These are phyloP conservation scores for Thraustotheca clavata DNA, from an alignment of 352 stramenopile genomes.

Conservation along the genomic window DNA sequence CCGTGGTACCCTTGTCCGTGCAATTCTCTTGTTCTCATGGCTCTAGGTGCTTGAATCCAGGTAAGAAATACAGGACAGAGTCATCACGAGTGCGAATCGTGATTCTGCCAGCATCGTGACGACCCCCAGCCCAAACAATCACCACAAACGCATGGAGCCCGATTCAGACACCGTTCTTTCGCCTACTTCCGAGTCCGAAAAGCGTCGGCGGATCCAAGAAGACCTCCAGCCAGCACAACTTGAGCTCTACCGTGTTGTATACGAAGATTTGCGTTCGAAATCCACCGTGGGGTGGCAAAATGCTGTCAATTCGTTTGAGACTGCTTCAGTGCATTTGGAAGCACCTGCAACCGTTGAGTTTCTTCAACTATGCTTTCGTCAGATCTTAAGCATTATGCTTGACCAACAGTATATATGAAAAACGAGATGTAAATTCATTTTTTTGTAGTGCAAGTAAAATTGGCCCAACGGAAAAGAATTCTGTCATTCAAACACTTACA, in stretches of 20 bases:
- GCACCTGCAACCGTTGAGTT: conserved; percentile 66
- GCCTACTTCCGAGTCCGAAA: conserved; percentile 38
- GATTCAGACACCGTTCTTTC: conserved; percentile 2
- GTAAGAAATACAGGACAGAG: not conserved
- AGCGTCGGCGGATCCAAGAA: conserved; percentile 12
- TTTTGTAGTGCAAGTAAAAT: conserved; percentile 74
- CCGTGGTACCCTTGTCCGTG: not conserved
- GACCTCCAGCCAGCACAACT: conserved; percentile 50
- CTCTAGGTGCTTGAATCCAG: conserved; percentile 3
- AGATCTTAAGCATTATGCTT: conserved; percentile 86
- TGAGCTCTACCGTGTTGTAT: conserved; percentile 74
- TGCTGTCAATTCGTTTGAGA: conserved; percentile 74
- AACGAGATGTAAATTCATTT: conserved; percentile 13
- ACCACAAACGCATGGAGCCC: conserved; percentile 22
- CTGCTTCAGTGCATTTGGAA: conserved; percentile 59
- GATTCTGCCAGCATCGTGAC: conserved; percentile 20
- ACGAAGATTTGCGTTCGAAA: conserved; percentile 78
- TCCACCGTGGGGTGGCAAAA: conserved; percentile 88
- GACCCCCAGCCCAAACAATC: conserved; percentile 19
- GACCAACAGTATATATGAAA: conserved; percentile 70
- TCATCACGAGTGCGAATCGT: conserved; percentile 21
- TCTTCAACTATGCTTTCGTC: conserved; percentile 61
- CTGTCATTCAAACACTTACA: conserved; percentile 67
- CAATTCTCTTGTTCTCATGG: not conserved
- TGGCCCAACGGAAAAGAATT: conserved; percentile 76